Evolutionary conservation across 306 rosid species (phyloP).

Genomic region (Pterocarpus santalinus): DNA sequence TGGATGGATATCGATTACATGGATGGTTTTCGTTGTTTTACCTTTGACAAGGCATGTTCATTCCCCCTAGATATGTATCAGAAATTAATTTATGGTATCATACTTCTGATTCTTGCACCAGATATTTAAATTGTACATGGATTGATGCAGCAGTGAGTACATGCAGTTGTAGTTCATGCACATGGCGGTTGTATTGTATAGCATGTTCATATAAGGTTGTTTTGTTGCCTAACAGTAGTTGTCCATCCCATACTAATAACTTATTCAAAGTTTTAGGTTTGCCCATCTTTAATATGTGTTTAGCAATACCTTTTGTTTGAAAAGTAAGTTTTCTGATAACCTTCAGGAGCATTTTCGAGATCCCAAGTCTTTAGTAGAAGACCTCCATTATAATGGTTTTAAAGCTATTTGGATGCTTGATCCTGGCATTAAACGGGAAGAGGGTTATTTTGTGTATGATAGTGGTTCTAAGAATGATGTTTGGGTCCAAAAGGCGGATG

Average conservation of each 20-base stretch:
- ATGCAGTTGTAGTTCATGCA: conserved; percentile 4
- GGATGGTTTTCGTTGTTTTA: conserved; percentile 96
- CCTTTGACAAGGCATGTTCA: conserved; percentile 77
- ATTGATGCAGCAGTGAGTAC: conserved; percentile 24
- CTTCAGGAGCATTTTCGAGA: conserved; percentile 80
- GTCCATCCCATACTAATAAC: conserved; percentile 24
- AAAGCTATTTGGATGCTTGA: conserved; percentile 98
- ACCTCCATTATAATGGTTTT: conserved; percentile 76
- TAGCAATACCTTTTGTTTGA: conserved; percentile 26
- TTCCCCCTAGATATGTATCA: neutral
- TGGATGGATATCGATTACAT: conserved; percentile 98
- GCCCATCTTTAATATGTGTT: conserved; percentile 28
- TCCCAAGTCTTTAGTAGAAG: conserved; percentile 72
- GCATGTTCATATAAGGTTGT: conserved; percentile 17
- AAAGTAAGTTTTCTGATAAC: conserved; percentile 37
- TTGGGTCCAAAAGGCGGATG: conserved; percentile 85
- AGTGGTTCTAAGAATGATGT: conserved; percentile 74
- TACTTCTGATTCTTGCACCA: conserved; percentile 14
- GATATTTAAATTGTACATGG: conserved; percentile 21
- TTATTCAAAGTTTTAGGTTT: conserved; percentile 38
- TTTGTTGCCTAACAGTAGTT: conserved; percentile 30
- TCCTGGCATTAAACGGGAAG: conserved; percentile 90
- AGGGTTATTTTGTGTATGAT: conserved; percentile 83
- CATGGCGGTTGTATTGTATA: conserved; percentile 23
- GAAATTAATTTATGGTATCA: conserved; percentile 28